A percentile compares a stretch with the other conserved stretches of the same genome.
phyloP scores from a whole-genome alignment of 352 stramenopile species.

The Peronospora belbahrii region DNA sequence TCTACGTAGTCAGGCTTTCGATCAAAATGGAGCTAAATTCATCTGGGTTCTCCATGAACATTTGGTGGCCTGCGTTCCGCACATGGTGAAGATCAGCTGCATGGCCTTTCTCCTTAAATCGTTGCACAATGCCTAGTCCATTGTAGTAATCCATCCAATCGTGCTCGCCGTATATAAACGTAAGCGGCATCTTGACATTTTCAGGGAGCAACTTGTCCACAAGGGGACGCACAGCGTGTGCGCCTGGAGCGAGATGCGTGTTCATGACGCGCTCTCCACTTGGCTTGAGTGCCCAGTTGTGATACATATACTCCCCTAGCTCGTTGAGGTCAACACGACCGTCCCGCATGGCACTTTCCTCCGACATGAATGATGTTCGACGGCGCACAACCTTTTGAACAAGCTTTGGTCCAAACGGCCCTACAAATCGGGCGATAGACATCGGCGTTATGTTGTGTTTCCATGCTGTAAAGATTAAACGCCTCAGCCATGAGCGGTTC shows the following conservation, averaged over 20 bases:
- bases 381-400: constrained; percentile 55
- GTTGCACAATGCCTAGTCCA: constrained; percentile 51
- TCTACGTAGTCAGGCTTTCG: constrained; percentile 25
- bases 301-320: constrained; percentile 72
- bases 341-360: constrained; percentile 57
- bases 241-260: constrained; percentile 66
- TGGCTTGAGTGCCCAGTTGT: constrained; percentile 79
- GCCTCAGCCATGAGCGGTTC: constrained; percentile 46
- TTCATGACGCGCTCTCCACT: constrained; percentile 68
- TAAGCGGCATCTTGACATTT: constrained; percentile 65
- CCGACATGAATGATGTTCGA: constrained; percentile 71
- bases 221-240: constrained; percentile 55
- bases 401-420: constrained; percentile 70
- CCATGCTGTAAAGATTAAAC: constrained; percentile 50
- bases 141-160: constrained; percentile 85
- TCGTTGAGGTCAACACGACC: constrained; percentile 54
- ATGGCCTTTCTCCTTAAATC: constrained; percentile 29
- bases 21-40: constrained; percentile 64
- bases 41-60: constrained; percentile 75
- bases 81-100: constrained; percentile 51
- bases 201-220: constrained; percentile 53
- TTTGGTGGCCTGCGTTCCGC: constrained; percentile 62
- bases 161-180: constrained; percentile 76
- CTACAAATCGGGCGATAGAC: constrained; percentile 59
- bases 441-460: constrained; percentile 67